Conservation (phyloP, 2,329 filamentous ascomycete genomes). For the Pseudogymnoascus sp. region DNA sequence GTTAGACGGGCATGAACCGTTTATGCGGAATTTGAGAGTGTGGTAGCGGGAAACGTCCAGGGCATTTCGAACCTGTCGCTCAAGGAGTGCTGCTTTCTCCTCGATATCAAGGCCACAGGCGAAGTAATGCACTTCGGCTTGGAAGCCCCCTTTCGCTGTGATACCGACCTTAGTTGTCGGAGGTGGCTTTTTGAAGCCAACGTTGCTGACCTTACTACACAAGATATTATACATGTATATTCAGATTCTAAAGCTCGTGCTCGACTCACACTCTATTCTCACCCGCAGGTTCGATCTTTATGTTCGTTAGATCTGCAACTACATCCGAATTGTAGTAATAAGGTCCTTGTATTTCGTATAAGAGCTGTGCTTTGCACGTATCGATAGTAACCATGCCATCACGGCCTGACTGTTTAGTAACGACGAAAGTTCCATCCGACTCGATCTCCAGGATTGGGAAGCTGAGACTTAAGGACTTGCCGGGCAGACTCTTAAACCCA, state of each 20-base stretch:
- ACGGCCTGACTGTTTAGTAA: conserved; percentile 12
- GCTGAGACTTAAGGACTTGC: conserved; percentile 17
- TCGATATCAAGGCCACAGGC: conserved; percentile 36
- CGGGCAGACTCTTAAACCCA: conserved; percentile 21
- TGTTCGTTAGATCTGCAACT: conserved; percentile 25
- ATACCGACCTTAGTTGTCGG: conserved; percentile 36
- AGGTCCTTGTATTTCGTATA: conserved; percentile 34
- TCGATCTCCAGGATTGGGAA: conserved; percentile 14
- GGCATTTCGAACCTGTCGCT: conserved; percentile 31
- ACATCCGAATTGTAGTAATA: conserved; percentile 31
- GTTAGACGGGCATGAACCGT: conserved; percentile 33
- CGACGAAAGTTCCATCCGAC: conserved; percentile 10
- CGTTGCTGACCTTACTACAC: conserved; percentile 29
- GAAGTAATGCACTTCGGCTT: conserved; percentile 39
- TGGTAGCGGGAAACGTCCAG: conserved; percentile 28
- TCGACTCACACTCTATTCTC: conserved; percentile 23
- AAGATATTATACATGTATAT: conserved; percentile 13
- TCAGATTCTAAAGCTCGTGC: conserved; percentile 23
- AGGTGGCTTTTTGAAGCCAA: conserved; percentile 20
- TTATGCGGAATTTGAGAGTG: conserved; percentile 30
- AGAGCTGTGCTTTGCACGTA: conserved; percentile 28
- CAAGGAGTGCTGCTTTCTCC: conserved; percentile 38
- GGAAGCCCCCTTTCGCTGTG: conserved; percentile 37
- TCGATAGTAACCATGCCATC: conserved; percentile 17
- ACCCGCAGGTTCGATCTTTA: conserved; percentile 37